Conservation (phyloP, 352 stramenopile species). For the Pythium phragmitis region DNA sequence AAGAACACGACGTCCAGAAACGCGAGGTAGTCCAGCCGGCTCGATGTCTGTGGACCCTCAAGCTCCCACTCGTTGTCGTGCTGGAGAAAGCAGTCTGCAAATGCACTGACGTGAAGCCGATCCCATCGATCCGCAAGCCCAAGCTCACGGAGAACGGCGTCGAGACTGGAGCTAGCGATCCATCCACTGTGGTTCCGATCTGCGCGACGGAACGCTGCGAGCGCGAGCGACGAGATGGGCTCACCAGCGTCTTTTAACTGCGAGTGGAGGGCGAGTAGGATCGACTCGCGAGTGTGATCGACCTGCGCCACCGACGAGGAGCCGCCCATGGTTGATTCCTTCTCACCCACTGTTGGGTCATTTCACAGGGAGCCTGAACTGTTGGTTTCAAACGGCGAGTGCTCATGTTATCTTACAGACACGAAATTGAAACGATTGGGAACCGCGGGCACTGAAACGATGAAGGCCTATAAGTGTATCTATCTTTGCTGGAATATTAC, state of each 20-base stretch:
- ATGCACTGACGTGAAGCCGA: slow-evolving; percentile 10
- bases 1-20: slow-evolving; percentile 65
- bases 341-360: no score
- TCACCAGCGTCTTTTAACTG: background rate
- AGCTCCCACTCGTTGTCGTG: background rate
- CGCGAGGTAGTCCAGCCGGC: slow-evolving; percentile 34
- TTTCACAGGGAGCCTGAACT: no score
- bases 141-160: slow-evolving; percentile 8
- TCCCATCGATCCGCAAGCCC: slow-evolving; percentile 10
- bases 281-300: slow-evolving; percentile 16
- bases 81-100: slow-evolving; percentile 12
- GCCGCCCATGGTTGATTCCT: slow-evolving; percentile 13
- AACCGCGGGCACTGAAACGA: no score
- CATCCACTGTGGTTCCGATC: slow-evolving; percentile 3
- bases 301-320: slow-evolving; percentile 15
- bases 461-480: no score
- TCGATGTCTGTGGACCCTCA: slow-evolving; percentile 7
- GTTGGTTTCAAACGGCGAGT: no score
- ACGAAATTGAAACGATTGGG: no score
- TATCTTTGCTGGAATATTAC: no score
- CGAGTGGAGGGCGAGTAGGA: slow-evolving; percentile 18
- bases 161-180: slow-evolving; percentile 14
- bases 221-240: slow-evolving; percentile 1
- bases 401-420: no score
- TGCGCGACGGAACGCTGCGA: slow-evolving; percentile 9